These are phyloP conservation scores for Flueggea neowawraea DNA, from an alignment of 441 rosid species.

Conservation along the genomic window DNA sequence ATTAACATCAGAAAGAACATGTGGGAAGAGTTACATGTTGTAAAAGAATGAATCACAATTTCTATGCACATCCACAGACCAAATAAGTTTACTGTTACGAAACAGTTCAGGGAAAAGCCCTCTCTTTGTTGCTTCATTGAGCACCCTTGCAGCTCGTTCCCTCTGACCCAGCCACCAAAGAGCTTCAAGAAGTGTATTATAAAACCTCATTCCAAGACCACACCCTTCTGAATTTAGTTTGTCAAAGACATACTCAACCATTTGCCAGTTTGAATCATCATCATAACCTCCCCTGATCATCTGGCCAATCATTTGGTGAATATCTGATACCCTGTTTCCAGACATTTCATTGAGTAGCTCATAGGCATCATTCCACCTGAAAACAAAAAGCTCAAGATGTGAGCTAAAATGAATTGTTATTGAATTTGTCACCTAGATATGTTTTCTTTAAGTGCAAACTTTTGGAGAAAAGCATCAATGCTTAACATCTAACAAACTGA, in stretches of 20 bases:
- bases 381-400: constrained; percentile 9
- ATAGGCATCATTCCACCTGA: constrained; percentile 79
- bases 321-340: constrained; percentile 62
- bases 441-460: too few species aligned
- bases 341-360: constrained; percentile 83
- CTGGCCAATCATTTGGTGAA: constrained; percentile 89
- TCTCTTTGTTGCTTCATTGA: constrained; percentile 75
- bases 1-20: constrained; percentile 11
- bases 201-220: constrained; percentile 85
- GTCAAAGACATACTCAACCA: constrained; percentile 88
- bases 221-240: constrained; percentile 89
- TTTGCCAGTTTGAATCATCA: constrained; percentile 86
- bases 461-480: too few species aligned
- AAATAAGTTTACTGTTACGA: constrained; percentile 77
- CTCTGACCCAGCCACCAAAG: constrained; percentile 97
- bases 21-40: constrained; percentile 11
- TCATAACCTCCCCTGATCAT: constrained; percentile 95
- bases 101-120: constrained; percentile 90
- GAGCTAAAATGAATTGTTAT: too few species aligned
- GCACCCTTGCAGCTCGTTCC: constrained; percentile 86
- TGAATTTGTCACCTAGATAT: too few species aligned
- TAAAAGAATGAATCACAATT: constrained; percentile 16
- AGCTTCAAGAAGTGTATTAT: constrained; percentile 88
- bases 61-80: constrained; percentile 96
- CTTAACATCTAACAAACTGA: too few species aligned